Base-by-base conservation (phyloP, 2,329 filamentous ascomycete species). In the Cladosporium sp. region DNA sequence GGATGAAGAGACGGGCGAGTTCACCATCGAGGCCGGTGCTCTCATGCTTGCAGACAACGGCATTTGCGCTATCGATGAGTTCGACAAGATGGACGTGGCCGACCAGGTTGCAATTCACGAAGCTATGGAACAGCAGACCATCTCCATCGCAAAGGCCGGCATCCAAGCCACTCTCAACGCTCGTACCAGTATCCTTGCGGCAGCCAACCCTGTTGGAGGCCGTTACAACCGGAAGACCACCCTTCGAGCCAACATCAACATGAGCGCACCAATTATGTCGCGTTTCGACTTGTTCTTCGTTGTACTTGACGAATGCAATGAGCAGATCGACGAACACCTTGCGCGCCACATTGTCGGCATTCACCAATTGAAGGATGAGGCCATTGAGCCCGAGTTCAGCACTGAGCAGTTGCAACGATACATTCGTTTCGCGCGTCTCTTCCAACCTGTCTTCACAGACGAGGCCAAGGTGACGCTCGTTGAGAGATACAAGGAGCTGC, bases 71-170 rank as follows among this genome's bases (percentile, higher is more conserved):
- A 99, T 99, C 76, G 95, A 99, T 76, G 95, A 99, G 77, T 99
- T 99, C 73, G 95, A 99, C 86, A 99, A 99, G 83, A 99, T 99
- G 95, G 95, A 99, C 74, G 91, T 99, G 68, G 88, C 83, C 62
- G 95, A 99, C 77, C 95, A 99, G 81, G 95, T 99, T 64, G 95
- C 95, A 70, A 99, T 99, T 74, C 95, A 99, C 85, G 95, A 99
- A 87, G 95, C 95, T 67, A 99, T 99, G 95, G 95, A 99, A 86
- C 95, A 99, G 82, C 95, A 99, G 80, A 99, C 95, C 5, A 99
- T 99, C 70, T 97, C 93, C 10, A 99, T 99, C 74, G 94, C 95
- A 67, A 99, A 99, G 81, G 95, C 95, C 5, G 95, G 95, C 74
- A 99, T 99, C 66, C 95, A 99, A 78, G 96, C 95, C 4, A 99